Percentiles rank a stretch among this genome's conserved stretches.
phyloP scores from a whole-genome alignment of 2,329 filamentous ascomycete genomes.

The Alternaria infectoria region DNA sequence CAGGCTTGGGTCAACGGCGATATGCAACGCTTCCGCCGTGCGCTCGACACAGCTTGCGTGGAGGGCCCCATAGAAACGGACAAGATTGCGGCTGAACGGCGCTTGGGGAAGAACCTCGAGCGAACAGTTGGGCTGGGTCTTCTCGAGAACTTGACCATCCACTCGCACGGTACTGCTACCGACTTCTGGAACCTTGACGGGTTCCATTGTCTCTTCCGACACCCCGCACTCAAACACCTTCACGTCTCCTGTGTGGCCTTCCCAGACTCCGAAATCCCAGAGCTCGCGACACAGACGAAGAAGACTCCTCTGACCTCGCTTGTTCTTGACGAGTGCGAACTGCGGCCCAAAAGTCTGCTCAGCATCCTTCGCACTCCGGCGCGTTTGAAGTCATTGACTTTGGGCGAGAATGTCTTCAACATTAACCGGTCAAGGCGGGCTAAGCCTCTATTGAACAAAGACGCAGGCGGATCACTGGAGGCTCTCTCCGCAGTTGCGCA shows the following conservation, averaged over 20 bases:
- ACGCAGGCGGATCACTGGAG: conserved; percentile 24
- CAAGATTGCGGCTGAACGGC: conserved; percentile 18
- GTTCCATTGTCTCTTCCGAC: conserved; percentile 44
- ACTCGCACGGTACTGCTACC: conserved; percentile 40
- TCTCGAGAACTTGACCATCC: conserved; percentile 40
- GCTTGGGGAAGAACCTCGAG: conserved; percentile 16
- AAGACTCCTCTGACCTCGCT: conserved; percentile 40
- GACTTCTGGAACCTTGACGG: conserved; percentile 43
- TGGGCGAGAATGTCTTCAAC: conserved; percentile 45
- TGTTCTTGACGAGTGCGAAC: conserved; percentile 45
- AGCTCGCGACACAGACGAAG: conserved; percentile 24
- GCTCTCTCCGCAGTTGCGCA: conserved; percentile 39
- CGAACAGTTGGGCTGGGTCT: conserved; percentile 33
- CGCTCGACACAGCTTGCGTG: conserved; percentile 34
- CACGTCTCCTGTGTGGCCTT: conserved; percentile 43
- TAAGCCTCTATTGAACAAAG: conserved; percentile 22
- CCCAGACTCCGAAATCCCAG: conserved; percentile 18
- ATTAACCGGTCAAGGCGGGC: conserved; percentile 15
- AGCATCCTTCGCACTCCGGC: conserved; percentile 38
- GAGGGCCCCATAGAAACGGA: conserved; percentile 21
- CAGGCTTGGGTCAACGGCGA: conserved; percentile 41
- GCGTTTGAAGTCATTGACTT: conserved; percentile 36
- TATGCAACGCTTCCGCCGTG: conserved; percentile 40
- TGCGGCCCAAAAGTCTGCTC: conserved; percentile 29
- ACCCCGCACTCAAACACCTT: conserved; percentile 40